A percentile compares a stretch with the other conserved stretches of the same genome.
phyloP scores from a whole-genome alignment of 2,329 filamentous ascomycete genomes.

The Alternaria gaisen region DNA sequence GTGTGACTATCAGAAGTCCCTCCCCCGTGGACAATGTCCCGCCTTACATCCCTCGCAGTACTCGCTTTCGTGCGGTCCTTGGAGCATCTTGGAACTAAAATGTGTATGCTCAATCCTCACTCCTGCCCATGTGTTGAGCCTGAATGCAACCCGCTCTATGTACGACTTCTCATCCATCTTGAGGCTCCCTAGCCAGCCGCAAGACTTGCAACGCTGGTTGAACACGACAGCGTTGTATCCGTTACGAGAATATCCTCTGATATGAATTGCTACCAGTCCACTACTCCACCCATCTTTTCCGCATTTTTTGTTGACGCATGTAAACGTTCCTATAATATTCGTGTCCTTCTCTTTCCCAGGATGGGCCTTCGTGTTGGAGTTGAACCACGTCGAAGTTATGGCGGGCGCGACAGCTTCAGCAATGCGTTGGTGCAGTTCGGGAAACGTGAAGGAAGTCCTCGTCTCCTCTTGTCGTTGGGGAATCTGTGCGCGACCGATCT shows the following conservation, averaged over 20 bases:
- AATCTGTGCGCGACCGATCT: not conserved
- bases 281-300: conserved; percentile 20
- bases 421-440: conserved; percentile 8
- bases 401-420: not conserved
- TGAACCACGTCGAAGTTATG: conserved; percentile 13
- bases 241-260: conserved; percentile 22
- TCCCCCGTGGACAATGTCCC: no score
- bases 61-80: not conserved
- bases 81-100: not conserved
- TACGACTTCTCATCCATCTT: conserved; percentile 28
- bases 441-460: conserved; percentile 13
- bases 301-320: conserved; percentile 25
- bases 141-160: conserved; percentile 31
- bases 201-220: conserved; percentile 30
- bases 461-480: not conserved
- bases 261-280: conserved; percentile 22
- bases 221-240: conserved; percentile 32
- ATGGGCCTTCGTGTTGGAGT: not conserved
- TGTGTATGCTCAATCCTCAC: conserved; percentile 10
- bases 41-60: conserved; percentile 10
- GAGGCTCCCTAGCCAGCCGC: conserved; percentile 25
- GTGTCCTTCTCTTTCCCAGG: conserved; percentile 6
- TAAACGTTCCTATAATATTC: conserved; percentile 27
- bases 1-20: no score
- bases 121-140: conserved; percentile 36